A percentile compares a stretch with the other conserved stretches of the same genome.
phyloP scores from a whole-genome alignment of 345 rosid species.

The Fremontodendron californicum region DNA sequence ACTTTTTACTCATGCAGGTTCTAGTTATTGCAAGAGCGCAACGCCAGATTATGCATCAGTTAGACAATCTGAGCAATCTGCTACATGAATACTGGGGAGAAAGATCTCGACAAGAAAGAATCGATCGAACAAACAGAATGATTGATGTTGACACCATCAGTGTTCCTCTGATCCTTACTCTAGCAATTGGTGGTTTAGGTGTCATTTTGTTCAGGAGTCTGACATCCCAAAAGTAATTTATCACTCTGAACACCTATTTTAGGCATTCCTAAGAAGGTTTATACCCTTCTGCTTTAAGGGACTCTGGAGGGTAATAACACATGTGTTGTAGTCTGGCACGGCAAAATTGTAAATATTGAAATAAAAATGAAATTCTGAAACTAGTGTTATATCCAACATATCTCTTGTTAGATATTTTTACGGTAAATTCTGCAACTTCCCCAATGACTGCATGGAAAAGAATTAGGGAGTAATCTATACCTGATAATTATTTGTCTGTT shows the following conservation, averaged over 20 bases:
- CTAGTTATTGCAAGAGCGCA: slow-evolving; percentile 62
- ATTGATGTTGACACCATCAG: slow-evolving; percentile 32
- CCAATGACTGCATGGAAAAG: no score
- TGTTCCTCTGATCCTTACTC: slow-evolving; percentile 50
- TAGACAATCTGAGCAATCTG: slow-evolving; percentile 73
- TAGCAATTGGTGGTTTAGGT: slow-evolving; percentile 66
- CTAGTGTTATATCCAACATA: neutral
- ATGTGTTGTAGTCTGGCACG: neutral
- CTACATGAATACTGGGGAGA: slow-evolving; percentile 65
- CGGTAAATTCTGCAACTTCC: no score
- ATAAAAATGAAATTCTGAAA: neutral
- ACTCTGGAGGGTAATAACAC: neutral
- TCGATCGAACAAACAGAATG: slow-evolving; percentile 25
- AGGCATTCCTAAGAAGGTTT: neutral
- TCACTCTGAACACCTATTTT: neutral
- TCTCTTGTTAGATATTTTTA: neutral
- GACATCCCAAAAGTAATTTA: slow-evolving; percentile 30
- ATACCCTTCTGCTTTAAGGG: neutral
- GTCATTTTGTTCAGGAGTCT: slow-evolving; percentile 39
- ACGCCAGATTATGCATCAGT: slow-evolving; percentile 83
- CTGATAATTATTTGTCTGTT: no score
- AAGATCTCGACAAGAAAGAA: slow-evolving; percentile 55
- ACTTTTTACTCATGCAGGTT: slow-evolving; percentile 58
- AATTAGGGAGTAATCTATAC: no score
- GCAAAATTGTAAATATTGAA: neutral